Evolutionary conservation across 768 basidiomycete species (phyloP), one percentile per base, ranked within the genome.

Genomic region (Trametes gibbosa): DNA sequence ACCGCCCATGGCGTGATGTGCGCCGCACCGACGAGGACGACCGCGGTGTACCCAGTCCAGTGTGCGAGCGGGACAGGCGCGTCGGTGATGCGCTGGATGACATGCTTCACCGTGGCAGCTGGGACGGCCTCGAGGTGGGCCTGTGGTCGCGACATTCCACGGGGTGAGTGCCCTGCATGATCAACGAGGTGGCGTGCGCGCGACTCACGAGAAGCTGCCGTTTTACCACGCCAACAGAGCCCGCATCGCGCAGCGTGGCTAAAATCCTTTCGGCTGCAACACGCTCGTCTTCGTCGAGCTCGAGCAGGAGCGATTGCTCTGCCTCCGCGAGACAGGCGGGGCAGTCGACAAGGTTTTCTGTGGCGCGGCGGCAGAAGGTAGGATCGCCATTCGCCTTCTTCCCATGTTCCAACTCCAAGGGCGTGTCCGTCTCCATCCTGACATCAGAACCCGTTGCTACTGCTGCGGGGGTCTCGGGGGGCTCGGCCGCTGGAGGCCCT

Each of bases 1-100:
- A 89, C 83, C 2, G 81, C 79, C 89, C 87, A 90, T 23, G 76
- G 63, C 43, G 69, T 70, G 47, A 82, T 66, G 63, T 80, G 78
- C 19, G 75, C 73, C 0, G 84, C 79, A 2, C 84, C 80, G 16
- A 91, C 83, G 37, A 92, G 67, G 5, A 81, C 75, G 25, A 84
- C 69, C 14, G 74, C 64, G n/a, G 53, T 71, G 64, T 87, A 88
- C n/a, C 89, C 90, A 17, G 76, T 73, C 86, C 87, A 88, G 65
- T 83, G 77, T n/a, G 87, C 62, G 56, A 85, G 75, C 10, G 89
- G 87, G 42, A 83, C 70, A 40, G 77, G 61, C 23, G 75, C 70
- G 42, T 79, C 75, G 9, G 77, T 74, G 73, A 88, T 75, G 42
- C 65, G 75, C 27, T 72, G 74, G 37, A 80, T 68, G 21, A 78